Conservation (phyloP, 495 filamentous ascomycete species). For the Xylaria longipes region DNA sequence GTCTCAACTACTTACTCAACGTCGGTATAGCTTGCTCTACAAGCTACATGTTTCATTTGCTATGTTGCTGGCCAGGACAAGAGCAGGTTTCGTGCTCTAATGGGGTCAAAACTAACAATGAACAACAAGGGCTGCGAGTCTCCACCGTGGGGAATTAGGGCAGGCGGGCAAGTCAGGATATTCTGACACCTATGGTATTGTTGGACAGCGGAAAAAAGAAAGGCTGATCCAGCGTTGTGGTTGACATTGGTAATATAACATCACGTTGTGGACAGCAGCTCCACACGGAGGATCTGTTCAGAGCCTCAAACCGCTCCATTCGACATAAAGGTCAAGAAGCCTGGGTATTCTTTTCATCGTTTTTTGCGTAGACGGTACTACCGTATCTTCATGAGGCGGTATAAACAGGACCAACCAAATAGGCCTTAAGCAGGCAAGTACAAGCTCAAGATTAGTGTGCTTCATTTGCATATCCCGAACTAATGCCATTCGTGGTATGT, state of each 20-base stretch:
- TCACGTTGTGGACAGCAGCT: not conserved
- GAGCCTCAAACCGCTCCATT: not conserved
- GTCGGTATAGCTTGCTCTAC: conserved; percentile 12
- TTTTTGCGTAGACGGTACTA: not conserved
- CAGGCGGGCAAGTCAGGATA: not conserved
- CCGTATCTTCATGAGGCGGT: not conserved
- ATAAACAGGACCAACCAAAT: not conserved
- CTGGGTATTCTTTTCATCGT: not conserved
- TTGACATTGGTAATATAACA: conserved; percentile 11
- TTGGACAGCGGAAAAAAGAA: not conserved
- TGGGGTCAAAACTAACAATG: conserved; percentile 2
- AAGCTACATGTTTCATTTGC: conserved; percentile 2
- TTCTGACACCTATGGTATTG: not conserved
- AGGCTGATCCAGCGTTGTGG: not conserved
- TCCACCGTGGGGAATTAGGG: not conserved
- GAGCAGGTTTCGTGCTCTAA: not conserved
- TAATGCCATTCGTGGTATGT: conserved; percentile 29
- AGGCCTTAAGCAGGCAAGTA: conserved; percentile 5
- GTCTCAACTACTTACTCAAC: conserved; percentile 4
- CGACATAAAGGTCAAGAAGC: not conserved
- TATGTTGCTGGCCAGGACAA: not conserved
- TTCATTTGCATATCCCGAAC: conserved; percentile 11
- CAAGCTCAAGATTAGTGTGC: conserved; percentile 21
- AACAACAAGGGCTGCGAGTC: not conserved
- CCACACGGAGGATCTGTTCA: not conserved